phyloP scores from a whole-genome alignment of 1,284 basidiomycete genomes.

The Hymenochaete sp. region DNA sequence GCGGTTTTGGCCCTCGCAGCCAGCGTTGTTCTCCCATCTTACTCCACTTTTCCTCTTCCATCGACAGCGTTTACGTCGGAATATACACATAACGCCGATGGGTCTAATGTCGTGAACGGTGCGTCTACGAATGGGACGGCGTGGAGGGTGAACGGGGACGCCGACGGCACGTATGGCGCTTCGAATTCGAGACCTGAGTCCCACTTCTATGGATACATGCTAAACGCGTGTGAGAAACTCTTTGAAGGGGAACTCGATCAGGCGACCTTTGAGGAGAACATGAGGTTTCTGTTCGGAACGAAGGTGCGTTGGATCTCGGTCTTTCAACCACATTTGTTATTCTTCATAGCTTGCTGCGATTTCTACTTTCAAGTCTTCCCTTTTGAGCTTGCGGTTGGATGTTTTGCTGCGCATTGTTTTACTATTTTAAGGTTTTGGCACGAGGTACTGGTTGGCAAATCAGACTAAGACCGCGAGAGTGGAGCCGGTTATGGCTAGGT shows the following conservation, averaged over 20 bases:
- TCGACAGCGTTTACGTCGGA: constrained; percentile 9
- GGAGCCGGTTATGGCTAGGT: too few species aligned
- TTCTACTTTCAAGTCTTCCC: not conserved
- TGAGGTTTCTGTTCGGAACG: constrained; percentile 94
- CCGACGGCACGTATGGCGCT: not conserved
- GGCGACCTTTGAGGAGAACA: constrained; percentile 85
- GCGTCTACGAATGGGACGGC: not conserved
- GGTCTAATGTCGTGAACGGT: not conserved
- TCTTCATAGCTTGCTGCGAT: not conserved
- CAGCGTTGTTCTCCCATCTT: too few species aligned
- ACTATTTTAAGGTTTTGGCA: too few species aligned
- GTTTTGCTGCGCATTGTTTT: too few species aligned
- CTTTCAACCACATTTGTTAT: constrained; percentile 25
- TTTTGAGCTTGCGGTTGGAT: too few species aligned
- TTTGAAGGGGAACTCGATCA: constrained; percentile 93
- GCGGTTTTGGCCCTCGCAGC: constrained; percentile 56
- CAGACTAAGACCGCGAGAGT: too few species aligned
- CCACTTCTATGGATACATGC: constrained; percentile 78
- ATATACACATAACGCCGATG: constrained; percentile 17
- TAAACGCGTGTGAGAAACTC: constrained; percentile 88
- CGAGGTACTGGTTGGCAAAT: too few species aligned
- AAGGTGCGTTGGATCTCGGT: constrained; percentile 56
- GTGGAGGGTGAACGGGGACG: not conserved
- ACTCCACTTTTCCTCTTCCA: constrained; percentile 31
- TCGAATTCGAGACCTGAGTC: constrained; percentile 38